Percentiles rank a stretch among this genome's conserved stretches.
phyloP scores from a whole-genome alignment of 1,139 yeast genomes.

The Taiozyma onychis region DNA sequence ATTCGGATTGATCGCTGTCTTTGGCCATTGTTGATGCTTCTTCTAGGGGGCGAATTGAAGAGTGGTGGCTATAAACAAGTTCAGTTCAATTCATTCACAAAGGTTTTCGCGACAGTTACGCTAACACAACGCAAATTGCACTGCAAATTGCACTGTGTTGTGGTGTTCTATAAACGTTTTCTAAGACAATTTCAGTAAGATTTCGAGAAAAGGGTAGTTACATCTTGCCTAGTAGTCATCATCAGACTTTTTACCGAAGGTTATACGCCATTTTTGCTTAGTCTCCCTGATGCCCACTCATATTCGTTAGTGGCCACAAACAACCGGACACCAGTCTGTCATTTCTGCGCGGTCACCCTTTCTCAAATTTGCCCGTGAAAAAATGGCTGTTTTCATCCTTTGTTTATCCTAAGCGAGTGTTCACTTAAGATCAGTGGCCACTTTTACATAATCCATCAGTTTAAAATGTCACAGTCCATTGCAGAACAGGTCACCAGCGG shows the following conservation, averaged over 20 bases:
- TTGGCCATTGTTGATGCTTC: not conserved
- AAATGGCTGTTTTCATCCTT: slow-evolving; percentile 5
- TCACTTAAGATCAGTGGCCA: not conserved
- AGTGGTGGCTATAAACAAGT: not conserved
- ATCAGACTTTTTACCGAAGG: too few species aligned
- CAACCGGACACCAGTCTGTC: not conserved
- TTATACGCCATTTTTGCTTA: too few species aligned
- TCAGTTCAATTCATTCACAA: not conserved
- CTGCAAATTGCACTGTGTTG: too few species aligned
- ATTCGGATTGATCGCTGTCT: slow-evolving; percentile 3
- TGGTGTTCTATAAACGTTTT: too few species aligned
- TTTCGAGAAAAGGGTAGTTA: not conserved
- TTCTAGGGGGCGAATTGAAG: too few species aligned
- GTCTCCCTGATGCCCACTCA: too few species aligned
- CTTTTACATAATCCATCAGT: not conserved
- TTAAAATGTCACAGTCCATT: not conserved
- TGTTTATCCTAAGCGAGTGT: not conserved
- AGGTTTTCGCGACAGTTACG: not conserved
- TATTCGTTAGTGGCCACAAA: not conserved
- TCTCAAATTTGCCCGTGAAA: slow-evolving; percentile 7
- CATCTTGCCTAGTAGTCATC: too few species aligned
- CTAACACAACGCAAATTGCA: too few species aligned
- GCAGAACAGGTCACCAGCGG: not conserved
- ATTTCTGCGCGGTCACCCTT: not conserved
- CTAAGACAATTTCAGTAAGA: too few species aligned